Conservation (phyloP, 2,329 filamentous ascomycete genomes). For the Stromatinia cepivora region DNA sequence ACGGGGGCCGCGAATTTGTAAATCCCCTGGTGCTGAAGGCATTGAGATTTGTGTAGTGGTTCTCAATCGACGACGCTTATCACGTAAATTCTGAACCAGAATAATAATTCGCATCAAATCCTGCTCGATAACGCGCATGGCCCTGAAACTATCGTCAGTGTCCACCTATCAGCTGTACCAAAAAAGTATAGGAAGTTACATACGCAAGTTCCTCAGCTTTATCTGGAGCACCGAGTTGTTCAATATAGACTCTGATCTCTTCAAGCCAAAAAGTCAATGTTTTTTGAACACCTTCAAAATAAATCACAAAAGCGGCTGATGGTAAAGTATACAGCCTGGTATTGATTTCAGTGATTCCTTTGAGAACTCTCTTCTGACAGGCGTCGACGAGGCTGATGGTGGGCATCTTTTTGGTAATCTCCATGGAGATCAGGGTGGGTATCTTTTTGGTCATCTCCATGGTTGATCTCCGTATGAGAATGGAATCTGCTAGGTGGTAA, state of each 20-base stretch:
- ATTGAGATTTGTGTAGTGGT: not conserved
- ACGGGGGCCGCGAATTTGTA: not conserved
- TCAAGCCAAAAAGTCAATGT: not conserved
- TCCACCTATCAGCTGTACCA: accelerated
- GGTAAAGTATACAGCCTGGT: not conserved
- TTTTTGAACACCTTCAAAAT: not conserved
- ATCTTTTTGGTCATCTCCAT: no score
- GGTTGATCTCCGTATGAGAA: not conserved
- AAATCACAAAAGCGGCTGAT: not conserved
- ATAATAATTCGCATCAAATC: not conserved
- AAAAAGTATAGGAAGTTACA: not conserved
- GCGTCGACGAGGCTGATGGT: not conserved
- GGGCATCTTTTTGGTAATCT: not conserved
- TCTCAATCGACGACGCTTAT: not conserved
- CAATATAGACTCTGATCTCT: not conserved
- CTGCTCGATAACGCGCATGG: not conserved
- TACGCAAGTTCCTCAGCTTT: not conserved
- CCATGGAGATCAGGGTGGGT: not conserved
- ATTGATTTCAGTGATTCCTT: not conserved
- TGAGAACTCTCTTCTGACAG: not conserved
- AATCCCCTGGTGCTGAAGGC: not conserved
- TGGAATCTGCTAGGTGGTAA: not conserved
- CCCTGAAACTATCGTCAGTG: not conserved
- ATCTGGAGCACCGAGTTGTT: not conserved
- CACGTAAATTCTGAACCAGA: not conserved